A percentile compares a stretch with the other conserved stretches of the same genome.
Conservation (phyloP, 129 eudicot species). For the Calendula officinalis region DNA sequence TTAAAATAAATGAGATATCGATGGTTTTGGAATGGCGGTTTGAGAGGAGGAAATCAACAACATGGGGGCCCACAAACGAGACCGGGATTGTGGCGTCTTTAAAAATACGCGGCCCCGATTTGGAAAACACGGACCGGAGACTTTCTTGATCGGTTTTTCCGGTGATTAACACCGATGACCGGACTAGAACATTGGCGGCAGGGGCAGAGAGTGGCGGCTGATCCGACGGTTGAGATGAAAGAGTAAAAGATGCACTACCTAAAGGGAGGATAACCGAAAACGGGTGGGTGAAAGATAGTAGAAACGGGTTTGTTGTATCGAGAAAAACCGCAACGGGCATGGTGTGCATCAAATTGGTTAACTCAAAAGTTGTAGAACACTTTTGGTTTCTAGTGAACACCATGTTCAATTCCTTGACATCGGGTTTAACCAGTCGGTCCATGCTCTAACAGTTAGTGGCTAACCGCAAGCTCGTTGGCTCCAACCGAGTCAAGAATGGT, state of each 20-base stretch:
- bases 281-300: constrained; percentile 35
- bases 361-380: constrained; percentile 42
- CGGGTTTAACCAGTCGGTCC: constrained; percentile 68
- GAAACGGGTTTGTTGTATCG: constrained; percentile 50
- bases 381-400: constrained; percentile 40
- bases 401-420: constrained; percentile 41
- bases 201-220: constrained; percentile 46
- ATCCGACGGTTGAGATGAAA: constrained; percentile 31
- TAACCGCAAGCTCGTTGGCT: background rate
- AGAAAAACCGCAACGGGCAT: constrained; percentile 65
- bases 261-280: constrained; percentile 57
- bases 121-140: constrained; percentile 51
- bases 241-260: constrained; percentile 43
- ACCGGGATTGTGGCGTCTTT: constrained; percentile 57
- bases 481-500: background rate
- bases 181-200: constrained; percentile 43
- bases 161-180: constrained; percentile 58
- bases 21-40: constrained; percentile 17
- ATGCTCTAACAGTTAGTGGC: constrained; percentile 25
- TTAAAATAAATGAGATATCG: constrained; percentile 30
- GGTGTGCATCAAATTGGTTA: constrained; percentile 79
- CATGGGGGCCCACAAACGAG: constrained; percentile 51
- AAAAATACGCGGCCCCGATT: constrained; percentile 55
- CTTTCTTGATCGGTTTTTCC: constrained; percentile 56
- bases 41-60: constrained; percentile 42